Conservation (phyloP, 75 land plant species). For the Sequoia sempervirens region DNA sequence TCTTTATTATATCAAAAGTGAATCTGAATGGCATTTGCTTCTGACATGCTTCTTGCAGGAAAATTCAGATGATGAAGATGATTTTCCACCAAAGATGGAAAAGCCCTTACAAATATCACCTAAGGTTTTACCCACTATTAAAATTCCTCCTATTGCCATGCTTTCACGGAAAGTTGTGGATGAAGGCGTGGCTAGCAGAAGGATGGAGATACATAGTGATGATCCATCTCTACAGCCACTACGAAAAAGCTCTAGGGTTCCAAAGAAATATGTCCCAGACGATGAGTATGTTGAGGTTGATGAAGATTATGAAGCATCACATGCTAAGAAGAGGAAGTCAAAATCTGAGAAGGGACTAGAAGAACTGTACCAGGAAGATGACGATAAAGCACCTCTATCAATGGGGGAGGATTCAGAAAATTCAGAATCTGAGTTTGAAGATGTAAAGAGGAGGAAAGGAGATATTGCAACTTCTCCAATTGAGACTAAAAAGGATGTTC, state of each 20-base stretch:
- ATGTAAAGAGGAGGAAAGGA: not conserved
- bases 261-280: conserved; percentile 43
- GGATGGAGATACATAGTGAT: not conserved
- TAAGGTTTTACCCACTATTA: conserved; percentile 12
- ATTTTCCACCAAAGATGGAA: conserved; percentile 17
- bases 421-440: not conserved
- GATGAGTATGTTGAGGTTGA: conserved; percentile 26
- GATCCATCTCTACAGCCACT: conserved; percentile 5
- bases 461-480: not conserved
- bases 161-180: conserved; percentile 1
- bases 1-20: not conserved
- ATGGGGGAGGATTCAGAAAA: not conserved
- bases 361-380: conserved; percentile 9
- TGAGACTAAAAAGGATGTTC: conserved; percentile 15
- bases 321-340: not conserved
- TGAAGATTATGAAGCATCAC: conserved; percentile 11
- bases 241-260: conserved; percentile 48
- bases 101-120: conserved; percentile 3
- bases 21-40: not conserved
- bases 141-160: not conserved
- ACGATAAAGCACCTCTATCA: not conserved
- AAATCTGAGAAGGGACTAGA: not conserved
- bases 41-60: conserved; percentile 19
- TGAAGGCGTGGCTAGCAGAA: not conserved
- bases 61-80: conserved; percentile 36